Base-by-base conservation (phyloP, 2,329 filamentous ascomycete genomes). In the Cercospora berteroae region DNA sequence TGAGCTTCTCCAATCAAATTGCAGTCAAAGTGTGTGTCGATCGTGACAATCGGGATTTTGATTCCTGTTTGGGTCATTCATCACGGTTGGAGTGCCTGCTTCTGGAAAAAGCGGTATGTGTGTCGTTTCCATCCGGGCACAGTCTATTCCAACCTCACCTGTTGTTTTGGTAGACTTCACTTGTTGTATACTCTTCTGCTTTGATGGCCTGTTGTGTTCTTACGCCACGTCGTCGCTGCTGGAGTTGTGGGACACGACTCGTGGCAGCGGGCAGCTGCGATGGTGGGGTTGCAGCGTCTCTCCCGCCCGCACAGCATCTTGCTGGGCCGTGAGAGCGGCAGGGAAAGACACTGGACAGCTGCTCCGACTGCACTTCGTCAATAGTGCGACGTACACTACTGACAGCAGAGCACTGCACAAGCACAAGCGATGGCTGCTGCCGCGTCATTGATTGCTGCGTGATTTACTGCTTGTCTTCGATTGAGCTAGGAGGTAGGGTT, bases 71-170 rank as follows among this genome's bases (percentile, higher is more conserved):
- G 48, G 61, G 61, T 10, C 31, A 63, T 27, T 33, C 59, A 63
- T 42, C 33, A 63, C 36, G 61, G 61, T 63, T 42, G 29, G 12
- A 42, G 50, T 56, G 50, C 48, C 44, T 33, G 29, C 18, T 63
- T 36, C 29, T 36, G 29, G 31, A 58, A 58, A 33, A 58, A 33
- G 55, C 55, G 55, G 25, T 31, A 58, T 58, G 55, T 58, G 16
- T 58, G 55, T 58, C 55, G 27, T 31, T 56, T 13, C 48, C 29
- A 33, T 25, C 44, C 33, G 44, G 23, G 20, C 23, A 55, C 61
- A 63, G 61, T 64, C 61, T 64, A 64, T 64, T 64, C 50, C 29
- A 42, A 64, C 61, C 50, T 64, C 61, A 64, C 61, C 61, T 64
- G 50, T 44, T 64, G 29, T 13, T 42, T 57, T 16, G 4, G 13